A percentile compares a stretch with the other conserved stretches of the same genome.
Conservation (phyloP, 1,139 yeast genomes). For the Candida albicans region DNA sequence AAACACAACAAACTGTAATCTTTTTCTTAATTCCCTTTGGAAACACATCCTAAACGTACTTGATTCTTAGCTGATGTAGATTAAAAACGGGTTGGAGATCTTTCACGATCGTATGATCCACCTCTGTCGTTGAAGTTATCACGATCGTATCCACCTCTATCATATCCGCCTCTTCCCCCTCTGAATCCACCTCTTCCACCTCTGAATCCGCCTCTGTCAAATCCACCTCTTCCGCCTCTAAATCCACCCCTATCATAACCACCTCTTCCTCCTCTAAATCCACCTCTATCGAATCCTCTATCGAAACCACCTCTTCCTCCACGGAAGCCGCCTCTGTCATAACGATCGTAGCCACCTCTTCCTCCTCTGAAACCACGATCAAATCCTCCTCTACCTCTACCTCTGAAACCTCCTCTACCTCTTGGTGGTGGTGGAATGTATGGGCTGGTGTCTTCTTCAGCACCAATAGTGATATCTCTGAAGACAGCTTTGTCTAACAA, state of each 20-base stretch:
- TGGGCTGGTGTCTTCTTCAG: slow-evolving; percentile 81
- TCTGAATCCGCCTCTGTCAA: slow-evolving; percentile 33
- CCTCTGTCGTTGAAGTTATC: slow-evolving; percentile 29
- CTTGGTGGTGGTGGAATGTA: slow-evolving; percentile 67
- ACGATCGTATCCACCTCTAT: slow-evolving; percentile 32
- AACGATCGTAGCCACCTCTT: slow-evolving; percentile 35
- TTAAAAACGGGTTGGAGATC: slow-evolving; percentile 50
- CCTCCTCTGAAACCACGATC: slow-evolving; percentile 45
- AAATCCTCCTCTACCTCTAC: slow-evolving; percentile 37
- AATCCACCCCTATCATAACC: slow-evolving; percentile 38
- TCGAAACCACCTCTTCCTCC: slow-evolving; percentile 30
- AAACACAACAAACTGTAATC: background rate
- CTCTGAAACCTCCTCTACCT: slow-evolving; percentile 47
- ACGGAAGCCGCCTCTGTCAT: slow-evolving; percentile 39
- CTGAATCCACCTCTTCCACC: slow-evolving; percentile 33
- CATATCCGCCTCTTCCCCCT: slow-evolving; percentile 36
- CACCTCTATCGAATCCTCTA: slow-evolving; percentile 31
- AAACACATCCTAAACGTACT: background rate
- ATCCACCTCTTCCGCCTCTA: slow-evolving; percentile 28
- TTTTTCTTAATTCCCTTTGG: background rate
- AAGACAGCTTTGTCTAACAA: slow-evolving; percentile 70
- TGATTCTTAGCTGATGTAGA: background rate
- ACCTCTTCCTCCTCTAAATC: slow-evolving; percentile 37
- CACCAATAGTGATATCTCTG: slow-evolving; percentile 63
- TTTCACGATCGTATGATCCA: slow-evolving; percentile 45